phyloP scores from a whole-genome alignment of 306 rosid species.

The Arachis hypogaea region DNA sequence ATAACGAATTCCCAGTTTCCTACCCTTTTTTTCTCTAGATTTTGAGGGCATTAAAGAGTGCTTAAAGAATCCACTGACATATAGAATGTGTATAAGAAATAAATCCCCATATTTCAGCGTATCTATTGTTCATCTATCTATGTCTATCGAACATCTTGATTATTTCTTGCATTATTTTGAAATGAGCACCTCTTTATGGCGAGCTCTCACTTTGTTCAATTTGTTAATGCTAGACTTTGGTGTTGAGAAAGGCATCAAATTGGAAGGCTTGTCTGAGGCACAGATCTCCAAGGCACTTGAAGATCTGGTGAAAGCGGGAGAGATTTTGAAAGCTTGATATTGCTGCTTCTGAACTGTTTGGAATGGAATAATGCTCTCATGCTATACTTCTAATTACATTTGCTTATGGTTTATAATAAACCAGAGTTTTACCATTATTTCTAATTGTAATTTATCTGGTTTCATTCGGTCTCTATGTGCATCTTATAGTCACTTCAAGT shows the following conservation, averaged over 20 bases:
- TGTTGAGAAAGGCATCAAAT: slow-evolving; percentile 74
- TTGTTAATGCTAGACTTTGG: slow-evolving; percentile 69
- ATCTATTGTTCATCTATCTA: too few species aligned
- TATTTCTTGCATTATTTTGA: neutral
- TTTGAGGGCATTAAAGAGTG: neutral
- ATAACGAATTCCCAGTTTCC: too few species aligned
- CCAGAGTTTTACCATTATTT: neutral
- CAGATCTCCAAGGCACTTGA: slow-evolving; percentile 81
- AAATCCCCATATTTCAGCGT: neutral
- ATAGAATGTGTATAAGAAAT: neutral
- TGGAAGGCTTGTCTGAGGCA: slow-evolving; percentile 83
- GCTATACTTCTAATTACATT: slow-evolving; percentile 29
- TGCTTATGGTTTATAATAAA: slow-evolving; percentile 19
- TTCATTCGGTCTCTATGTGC: neutral
- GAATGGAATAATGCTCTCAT: slow-evolving; percentile 49
- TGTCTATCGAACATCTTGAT: too few species aligned
- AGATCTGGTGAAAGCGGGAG: slow-evolving; percentile 74
- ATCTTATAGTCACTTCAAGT: slow-evolving; percentile 9
- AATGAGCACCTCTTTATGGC: neutral
- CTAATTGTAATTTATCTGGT: slow-evolving; percentile 13
- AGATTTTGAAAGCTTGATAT: slow-evolving; percentile 57
- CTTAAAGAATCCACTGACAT: neutral
- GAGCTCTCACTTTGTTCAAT: slow-evolving; percentile 18
- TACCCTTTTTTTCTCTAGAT: too few species aligned
- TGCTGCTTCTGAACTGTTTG: slow-evolving; percentile 31